phyloP scores from a whole-genome alignment of 208 protist species.

The Naegleria fowleri region DNA sequence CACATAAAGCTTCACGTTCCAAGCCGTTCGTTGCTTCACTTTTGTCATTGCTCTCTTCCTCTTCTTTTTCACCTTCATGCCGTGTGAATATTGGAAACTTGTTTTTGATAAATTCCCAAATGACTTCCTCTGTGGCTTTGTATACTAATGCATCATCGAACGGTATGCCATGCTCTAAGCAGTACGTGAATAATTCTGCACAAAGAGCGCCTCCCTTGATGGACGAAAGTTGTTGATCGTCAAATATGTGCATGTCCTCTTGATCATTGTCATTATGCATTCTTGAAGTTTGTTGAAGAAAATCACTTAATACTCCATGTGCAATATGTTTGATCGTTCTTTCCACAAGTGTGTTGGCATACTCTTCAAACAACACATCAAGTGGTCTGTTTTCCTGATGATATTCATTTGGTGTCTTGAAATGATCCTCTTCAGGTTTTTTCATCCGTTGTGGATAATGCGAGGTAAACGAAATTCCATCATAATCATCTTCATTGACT shows the following conservation, averaged over 20 bases:
- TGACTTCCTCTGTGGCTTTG: background rate
- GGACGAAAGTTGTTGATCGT: background rate
- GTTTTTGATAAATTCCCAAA: background rate
- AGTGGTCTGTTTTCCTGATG: background rate
- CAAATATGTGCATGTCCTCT: background rate
- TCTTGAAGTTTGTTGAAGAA: background rate
- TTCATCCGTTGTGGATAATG: background rate
- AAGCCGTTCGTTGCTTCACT: background rate
- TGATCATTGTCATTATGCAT: background rate
- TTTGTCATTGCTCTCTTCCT: background rate
- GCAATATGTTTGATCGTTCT: background rate
- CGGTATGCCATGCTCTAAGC: background rate
- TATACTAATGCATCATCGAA: background rate
- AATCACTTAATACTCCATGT: background rate
- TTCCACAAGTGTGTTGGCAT: background rate
- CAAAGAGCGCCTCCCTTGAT: background rate
- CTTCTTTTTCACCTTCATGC: background rate
- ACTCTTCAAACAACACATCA: background rate
- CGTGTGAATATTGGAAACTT: background rate
- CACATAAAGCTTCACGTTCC: background rate
- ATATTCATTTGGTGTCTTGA: background rate
- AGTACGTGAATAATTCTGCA: background rate
- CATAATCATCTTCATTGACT: background rate
- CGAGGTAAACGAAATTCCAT: background rate
- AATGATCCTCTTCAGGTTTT: background rate